These are phyloP conservation scores for Telfairia occidentalis DNA, from an alignment of 331 rosid species.

Conservation along the genomic window DNA sequence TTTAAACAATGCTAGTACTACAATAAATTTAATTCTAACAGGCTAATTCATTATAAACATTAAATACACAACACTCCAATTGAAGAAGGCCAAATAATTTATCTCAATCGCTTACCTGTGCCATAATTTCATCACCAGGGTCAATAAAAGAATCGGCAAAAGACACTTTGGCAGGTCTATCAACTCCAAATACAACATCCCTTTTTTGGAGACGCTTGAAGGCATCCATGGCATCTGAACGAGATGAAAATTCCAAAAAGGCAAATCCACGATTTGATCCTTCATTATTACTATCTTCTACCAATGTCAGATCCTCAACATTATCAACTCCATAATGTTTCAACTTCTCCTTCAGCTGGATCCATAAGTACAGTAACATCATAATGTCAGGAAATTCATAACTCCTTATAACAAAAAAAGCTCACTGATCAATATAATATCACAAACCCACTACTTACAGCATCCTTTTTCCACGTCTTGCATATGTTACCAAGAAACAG, in stretches of 20 bases:
- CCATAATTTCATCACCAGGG: conserved; percentile 99
- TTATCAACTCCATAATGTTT: conserved; percentile 87
- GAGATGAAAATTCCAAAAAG: conserved; percentile 87
- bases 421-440: conserved; percentile 6
- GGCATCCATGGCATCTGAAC: conserved; percentile 97
- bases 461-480: conserved; percentile 81
- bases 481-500: conserved; percentile 86
- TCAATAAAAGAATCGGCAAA: conserved; percentile 99
- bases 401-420: conserved; percentile 18
- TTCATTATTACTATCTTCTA: conserved; percentile 79
- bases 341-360: conserved; percentile 80
- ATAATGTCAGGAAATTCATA: conserved; percentile 22
- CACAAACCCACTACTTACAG: conserved; percentile 53
- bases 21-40: background rate
- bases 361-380: conserved; percentile 21
- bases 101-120: conserved; percentile 60
- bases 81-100: conserved; percentile 11
- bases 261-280: conserved; percentile 97
- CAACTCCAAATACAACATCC: conserved; percentile 93
- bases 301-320: conserved; percentile 89
- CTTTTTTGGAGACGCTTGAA: conserved; percentile 91
- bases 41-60: background rate
- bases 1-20: too few species aligned
- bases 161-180: conserved; percentile 96
- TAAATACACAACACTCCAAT: background rate